Percentiles rank a stretch among this genome's conserved stretches.
These are phyloP conservation scores for Fusarium succisae DNA, from an alignment of 2,329 filamentous ascomycete genomes.

Conservation along the genomic window DNA sequence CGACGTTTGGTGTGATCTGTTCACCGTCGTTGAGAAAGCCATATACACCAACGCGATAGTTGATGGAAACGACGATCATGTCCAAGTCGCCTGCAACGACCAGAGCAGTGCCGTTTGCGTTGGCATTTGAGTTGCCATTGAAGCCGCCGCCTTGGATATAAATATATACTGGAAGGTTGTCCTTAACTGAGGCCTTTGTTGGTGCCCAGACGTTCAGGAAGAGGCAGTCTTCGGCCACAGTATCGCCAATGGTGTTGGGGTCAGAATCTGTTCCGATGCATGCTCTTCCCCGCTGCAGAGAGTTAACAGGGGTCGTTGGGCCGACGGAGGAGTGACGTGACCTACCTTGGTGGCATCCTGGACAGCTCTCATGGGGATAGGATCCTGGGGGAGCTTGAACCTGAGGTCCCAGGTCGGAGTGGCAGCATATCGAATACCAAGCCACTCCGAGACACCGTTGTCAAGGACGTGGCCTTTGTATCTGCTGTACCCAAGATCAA, in stretches of 20 bases:
- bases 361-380: conserved; percentile 54
- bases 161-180: conserved; percentile 70
- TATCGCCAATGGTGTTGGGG: conserved; percentile 33
- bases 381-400: conserved; percentile 74
- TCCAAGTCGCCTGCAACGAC: conserved; percentile 63
- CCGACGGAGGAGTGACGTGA: not conserved
- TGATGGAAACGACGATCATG: conserved; percentile 77
- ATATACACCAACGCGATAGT: conserved; percentile 79
- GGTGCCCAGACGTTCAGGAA: conserved; percentile 73
- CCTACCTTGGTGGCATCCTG: conserved; percentile 65
- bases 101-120: conserved; percentile 70
- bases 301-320: not conserved
- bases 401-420: conserved; percentile 72
- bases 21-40: conserved; percentile 74
- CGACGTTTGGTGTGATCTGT: conserved; percentile 70
- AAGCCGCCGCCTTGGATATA: conserved; percentile 71
- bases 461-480: conserved; percentile 66
- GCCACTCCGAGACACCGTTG: conserved; percentile 74
- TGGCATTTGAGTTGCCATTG: conserved; percentile 57
- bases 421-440: conserved; percentile 79
- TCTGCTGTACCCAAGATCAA: conserved; percentile 73
- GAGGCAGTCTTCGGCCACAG: conserved; percentile 71
- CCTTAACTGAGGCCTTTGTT: conserved; percentile 55
- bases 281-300: conserved; percentile 36
- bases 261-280: conserved; percentile 46